Evolutionary conservation across 1,284 basidiomycete genomes (phyloP).

Genomic region (Moesziomyces sp.): DNA sequence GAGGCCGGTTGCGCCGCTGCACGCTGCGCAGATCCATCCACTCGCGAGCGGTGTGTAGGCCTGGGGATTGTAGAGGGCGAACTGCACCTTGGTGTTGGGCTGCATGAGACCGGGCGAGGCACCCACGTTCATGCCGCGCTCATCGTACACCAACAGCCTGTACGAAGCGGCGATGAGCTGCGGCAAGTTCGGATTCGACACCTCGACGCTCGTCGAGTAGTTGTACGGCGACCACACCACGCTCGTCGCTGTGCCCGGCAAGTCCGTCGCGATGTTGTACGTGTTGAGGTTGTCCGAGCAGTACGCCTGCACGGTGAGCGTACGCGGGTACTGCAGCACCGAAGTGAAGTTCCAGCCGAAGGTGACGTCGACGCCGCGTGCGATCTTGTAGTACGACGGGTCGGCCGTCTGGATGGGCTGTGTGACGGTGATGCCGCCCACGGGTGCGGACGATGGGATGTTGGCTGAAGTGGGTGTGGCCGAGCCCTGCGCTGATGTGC

Average conservation of each 20-base stretch:
- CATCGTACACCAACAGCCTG: conserved; percentile 62
- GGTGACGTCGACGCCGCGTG: conserved; percentile 58
- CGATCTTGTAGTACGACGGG: conserved; percentile 67
- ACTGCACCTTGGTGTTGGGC: conserved; percentile 62
- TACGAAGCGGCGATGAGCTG: conserved; percentile 63
- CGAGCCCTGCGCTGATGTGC: conserved; percentile 9
- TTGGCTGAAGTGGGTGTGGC: conserved; percentile 21
- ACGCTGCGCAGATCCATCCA: conserved; percentile 56
- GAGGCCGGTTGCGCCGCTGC: conserved; percentile 44
- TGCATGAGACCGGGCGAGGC: conserved; percentile 52
- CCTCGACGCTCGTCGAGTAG: conserved; percentile 54
- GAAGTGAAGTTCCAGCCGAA: conserved; percentile 67
- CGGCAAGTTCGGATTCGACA: conserved; percentile 45
- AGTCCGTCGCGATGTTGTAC: conserved; percentile 58
- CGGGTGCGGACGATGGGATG: conserved; percentile 55
- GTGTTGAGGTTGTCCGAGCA: conserved; percentile 64
- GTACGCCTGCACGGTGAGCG: conserved; percentile 59
- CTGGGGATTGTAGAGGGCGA: conserved; percentile 66
- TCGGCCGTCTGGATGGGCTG: conserved; percentile 62
- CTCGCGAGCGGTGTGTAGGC: conserved; percentile 62
- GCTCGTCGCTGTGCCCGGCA: conserved; percentile 58
- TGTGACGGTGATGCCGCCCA: conserved; percentile 64
- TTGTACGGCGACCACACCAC: conserved; percentile 64
- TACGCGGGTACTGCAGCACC: conserved; percentile 51
- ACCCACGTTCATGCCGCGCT: conserved; percentile 50